Conservation (phyloP, 2,329 filamentous ascomycete species). For the Cadophora sp. region DNA sequence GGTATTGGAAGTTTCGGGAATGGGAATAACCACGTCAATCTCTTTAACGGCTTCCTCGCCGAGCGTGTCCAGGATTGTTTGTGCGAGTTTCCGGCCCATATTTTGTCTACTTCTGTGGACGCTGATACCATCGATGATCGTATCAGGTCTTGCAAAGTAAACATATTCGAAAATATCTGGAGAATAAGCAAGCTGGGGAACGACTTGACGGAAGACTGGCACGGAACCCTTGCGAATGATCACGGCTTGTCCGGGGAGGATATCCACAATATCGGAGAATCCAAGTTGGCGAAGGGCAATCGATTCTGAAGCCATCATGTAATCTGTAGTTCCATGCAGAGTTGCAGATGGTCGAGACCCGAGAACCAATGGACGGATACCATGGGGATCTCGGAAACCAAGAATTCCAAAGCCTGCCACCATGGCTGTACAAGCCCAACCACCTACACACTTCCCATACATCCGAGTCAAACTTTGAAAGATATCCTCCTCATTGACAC, state of each 20-base stretch:
- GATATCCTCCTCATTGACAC: constrained; percentile 79
- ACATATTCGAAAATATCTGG: constrained; percentile 90
- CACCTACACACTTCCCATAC: constrained; percentile 76
- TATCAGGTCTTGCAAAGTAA: constrained; percentile 86
- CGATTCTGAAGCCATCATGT: constrained; percentile 91
- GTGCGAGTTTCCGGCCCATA: constrained; percentile 84
- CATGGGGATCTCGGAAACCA: constrained; percentile 79
- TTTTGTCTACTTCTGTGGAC: constrained; percentile 84
- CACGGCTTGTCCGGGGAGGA: constrained; percentile 83
- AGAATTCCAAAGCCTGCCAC: constrained; percentile 81
- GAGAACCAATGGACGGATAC: constrained; percentile 82
- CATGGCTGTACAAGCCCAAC: constrained; percentile 83
- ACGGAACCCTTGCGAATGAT: constrained; percentile 80
- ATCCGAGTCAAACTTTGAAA: constrained; percentile 75
- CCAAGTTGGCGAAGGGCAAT: constrained; percentile 83
- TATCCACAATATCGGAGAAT: constrained; percentile 77
- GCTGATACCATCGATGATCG: constrained; percentile 84
- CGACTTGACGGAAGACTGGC: constrained; percentile 79
- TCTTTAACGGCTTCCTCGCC: constrained; percentile 73
- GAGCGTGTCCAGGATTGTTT: constrained; percentile 71
- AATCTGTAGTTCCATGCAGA: constrained; percentile 71
- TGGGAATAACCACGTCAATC: constrained; percentile 85
- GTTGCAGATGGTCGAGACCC: constrained; percentile 74
- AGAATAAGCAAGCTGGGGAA: constrained; percentile 70
- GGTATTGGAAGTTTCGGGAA: constrained; percentile 83